phyloP scores from a whole-genome alignment of 352 stramenopile genomes.

The Discostella stelligera region DNA sequence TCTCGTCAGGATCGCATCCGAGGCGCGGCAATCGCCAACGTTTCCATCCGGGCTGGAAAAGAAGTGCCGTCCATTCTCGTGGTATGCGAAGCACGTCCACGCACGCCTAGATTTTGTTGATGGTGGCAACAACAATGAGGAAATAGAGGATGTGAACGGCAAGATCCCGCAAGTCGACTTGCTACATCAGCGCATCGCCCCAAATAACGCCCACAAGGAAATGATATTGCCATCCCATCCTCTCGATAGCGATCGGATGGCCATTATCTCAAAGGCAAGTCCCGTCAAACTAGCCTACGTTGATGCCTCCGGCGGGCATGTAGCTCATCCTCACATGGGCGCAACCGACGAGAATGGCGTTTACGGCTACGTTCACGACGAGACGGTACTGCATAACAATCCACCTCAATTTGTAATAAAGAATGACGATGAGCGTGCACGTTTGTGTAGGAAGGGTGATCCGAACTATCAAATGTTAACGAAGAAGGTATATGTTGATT shows the following conservation, averaged over 20 bases:
- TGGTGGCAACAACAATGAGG: background rate
- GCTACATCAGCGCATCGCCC: background rate
- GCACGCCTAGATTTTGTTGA: conserved; percentile 32
- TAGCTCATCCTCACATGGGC: conserved; percentile 67
- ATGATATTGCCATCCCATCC: conserved; percentile 59
- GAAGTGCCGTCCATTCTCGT: conserved; percentile 73
- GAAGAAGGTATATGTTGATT: conserved; percentile 72
- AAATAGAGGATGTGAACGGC: conserved; percentile 5
- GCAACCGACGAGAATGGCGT: conserved; percentile 68
- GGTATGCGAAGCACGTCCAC: conserved; percentile 63
- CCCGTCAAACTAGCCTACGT: conserved; percentile 64
- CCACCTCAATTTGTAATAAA: conserved; percentile 61
- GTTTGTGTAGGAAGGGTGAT: conserved; percentile 62
- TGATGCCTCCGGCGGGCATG: conserved; percentile 56
- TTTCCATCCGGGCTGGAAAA: conserved; percentile 45
- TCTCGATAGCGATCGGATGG: conserved; percentile 49
- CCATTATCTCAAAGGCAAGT: conserved; percentile 65
- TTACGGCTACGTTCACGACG: conserved; percentile 77
- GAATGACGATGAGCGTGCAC: conserved; percentile 35
- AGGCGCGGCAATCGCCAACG: conserved; percentile 37
- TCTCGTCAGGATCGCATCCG: conserved; percentile 52
- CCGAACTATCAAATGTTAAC: conserved; percentile 76
- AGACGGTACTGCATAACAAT: conserved; percentile 61
- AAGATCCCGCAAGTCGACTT: background rate
- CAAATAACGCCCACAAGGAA: conserved; percentile 19